Conservation (phyloP, 2,329 filamentous ascomycete genomes). For the Fusarium pilosicola region DNA sequence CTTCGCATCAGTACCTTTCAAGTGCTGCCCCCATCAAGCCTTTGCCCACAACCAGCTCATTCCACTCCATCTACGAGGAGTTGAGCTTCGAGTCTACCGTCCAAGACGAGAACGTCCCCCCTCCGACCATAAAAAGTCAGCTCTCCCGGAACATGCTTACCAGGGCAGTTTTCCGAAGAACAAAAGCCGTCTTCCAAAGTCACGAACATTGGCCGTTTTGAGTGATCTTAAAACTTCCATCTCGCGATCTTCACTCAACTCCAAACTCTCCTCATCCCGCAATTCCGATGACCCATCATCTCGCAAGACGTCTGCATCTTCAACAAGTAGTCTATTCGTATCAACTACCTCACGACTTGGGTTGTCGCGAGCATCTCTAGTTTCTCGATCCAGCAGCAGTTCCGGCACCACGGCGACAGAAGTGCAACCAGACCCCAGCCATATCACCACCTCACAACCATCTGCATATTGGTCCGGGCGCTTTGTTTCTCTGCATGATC, state of each 20-base stretch:
- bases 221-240: constrained; percentile 58
- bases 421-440: constrained; percentile 37
- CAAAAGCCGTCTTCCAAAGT: constrained; percentile 53
- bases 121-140: not conserved
- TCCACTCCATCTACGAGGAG: constrained; percentile 1
- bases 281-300: constrained; percentile 25
- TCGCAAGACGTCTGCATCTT: constrained; percentile 32
- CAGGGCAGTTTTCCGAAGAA: not conserved
- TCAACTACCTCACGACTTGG: constrained; percentile 34
- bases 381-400: constrained; percentile 28
- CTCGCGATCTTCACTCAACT: constrained; percentile 48
- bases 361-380: constrained; percentile 30
- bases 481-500: constrained; percentile 66
- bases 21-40: constrained; percentile 10
- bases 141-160: not conserved
- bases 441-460: constrained; percentile 56
- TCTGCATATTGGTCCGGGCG: constrained; percentile 71
- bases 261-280: constrained; percentile 28
- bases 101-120: constrained; percentile 47
- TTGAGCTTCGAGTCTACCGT: constrained; percentile 3
- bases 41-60: constrained; percentile 24
- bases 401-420: constrained; percentile 27
- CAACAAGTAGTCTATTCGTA: constrained; percentile 27
- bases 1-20: constrained; percentile 17
- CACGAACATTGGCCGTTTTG: constrained; percentile 57